Conservation (phyloP, 495 filamentous ascomycete genomes). For the Amorphotheca resinae region DNA sequence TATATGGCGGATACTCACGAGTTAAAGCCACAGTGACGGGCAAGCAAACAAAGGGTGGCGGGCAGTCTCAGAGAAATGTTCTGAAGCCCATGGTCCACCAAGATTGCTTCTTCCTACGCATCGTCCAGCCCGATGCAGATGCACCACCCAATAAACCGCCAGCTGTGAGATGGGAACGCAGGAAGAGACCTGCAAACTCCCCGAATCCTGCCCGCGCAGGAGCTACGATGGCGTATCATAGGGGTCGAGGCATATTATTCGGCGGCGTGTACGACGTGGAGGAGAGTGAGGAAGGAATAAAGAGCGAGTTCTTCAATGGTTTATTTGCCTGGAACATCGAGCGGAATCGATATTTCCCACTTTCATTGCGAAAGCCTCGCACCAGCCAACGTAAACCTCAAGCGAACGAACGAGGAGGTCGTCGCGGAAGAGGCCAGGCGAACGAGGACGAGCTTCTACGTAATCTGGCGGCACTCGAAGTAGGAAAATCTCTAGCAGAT, state of each 20-base stretch:
- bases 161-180: conserved; percentile 73
- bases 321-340: conserved; percentile 89
- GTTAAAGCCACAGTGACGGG: conserved; percentile 53
- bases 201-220: conserved; percentile 78
- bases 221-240: conserved; percentile 83
- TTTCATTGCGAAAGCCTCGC: conserved; percentile 61
- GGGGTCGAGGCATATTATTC: conserved; percentile 83
- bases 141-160: conserved; percentile 47
- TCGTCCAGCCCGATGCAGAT: conserved; percentile 57
- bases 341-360: conserved; percentile 81
- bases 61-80: conserved; percentile 47
- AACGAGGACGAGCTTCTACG: conserved; percentile 82
- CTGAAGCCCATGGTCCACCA: conserved; percentile 80
- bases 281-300: conserved; percentile 86
- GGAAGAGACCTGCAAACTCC: conserved; percentile 83
- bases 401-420: conserved; percentile 42
- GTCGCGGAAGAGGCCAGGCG: conserved; percentile 60
- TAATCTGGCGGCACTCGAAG: conserved; percentile 71
- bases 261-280: conserved; percentile 93
- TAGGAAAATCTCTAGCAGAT: conserved; percentile 45
- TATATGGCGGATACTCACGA: conserved; percentile 88
- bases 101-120: conserved; percentile 85
- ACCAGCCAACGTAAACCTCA: conserved; percentile 44
- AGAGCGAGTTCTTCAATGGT: conserved; percentile 89
- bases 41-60: conserved; percentile 50